phyloP scores from a whole-genome alignment of 768 basidiomycete genomes.

The Neoboletus magnificus region DNA sequence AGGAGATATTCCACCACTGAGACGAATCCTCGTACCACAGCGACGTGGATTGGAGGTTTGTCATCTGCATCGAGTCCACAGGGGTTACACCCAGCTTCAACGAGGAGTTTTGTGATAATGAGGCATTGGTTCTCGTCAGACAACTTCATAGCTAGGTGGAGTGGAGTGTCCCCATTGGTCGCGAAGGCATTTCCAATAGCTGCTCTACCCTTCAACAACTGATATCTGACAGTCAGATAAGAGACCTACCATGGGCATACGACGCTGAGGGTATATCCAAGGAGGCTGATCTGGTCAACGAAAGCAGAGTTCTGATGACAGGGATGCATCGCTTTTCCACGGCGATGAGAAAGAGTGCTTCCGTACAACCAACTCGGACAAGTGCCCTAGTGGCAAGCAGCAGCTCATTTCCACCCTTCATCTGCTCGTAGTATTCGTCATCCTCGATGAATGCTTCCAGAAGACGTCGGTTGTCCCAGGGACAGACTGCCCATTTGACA shows the following conservation, averaged over 20 bases:
- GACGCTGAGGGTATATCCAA: background rate
- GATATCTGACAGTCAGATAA: fast-evolving
- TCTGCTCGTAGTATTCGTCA: background rate
- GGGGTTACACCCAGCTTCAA: no score
- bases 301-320: background rate
- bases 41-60: no score
- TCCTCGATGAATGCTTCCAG: constrained; percentile 1
- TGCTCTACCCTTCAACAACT: background rate
- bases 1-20: no score
- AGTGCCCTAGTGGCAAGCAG: background rate
- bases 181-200: background rate
- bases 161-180: constrained; percentile 7
- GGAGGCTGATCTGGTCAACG: background rate
- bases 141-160: background rate
- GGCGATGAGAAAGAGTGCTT: constrained; percentile 3
- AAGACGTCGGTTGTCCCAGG: constrained; percentile 3
- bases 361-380: background rate
- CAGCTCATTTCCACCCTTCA: background rate
- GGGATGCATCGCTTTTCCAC: constrained; percentile 3
- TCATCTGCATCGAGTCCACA: no score
- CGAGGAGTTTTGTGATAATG: no score
- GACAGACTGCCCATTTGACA: background rate
- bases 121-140: no score
- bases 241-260: background rate
- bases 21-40: no score